Conservation (phyloP, 306 rosid species). For the Pyrus communis region DNA sequence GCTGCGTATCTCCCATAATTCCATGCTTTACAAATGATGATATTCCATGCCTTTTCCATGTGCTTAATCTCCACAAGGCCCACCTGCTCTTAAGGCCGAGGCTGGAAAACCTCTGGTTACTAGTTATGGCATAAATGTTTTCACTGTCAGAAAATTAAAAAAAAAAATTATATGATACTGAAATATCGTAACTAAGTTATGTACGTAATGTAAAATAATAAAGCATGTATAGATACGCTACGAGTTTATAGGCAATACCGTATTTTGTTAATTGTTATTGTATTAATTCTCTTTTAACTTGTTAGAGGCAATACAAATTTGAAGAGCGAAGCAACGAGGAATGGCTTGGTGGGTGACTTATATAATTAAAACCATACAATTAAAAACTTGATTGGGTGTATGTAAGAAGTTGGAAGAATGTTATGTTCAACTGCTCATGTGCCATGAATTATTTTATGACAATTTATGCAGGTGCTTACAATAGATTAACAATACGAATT, state of each 20-base stretch:
- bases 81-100: conserved; percentile 14
- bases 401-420: not conserved
- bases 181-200: not conserved
- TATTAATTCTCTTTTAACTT: too few relatives aligned
- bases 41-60: conserved; percentile 20
- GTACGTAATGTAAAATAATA: too few relatives aligned
- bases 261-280: too few relatives aligned
- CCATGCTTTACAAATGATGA: conserved; percentile 32
- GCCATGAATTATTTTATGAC: not conserved
- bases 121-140: not conserved
- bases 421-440: not conserved
- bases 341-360: not conserved
- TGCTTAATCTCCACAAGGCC: conserved; percentile 28
- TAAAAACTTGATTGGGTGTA: not conserved
- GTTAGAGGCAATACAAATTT: too few relatives aligned
- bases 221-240: too few relatives aligned
- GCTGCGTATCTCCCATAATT: conserved; percentile 29
- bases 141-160: too few relatives aligned
- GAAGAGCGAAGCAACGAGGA: not conserved
- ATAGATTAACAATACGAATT: not conserved
- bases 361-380: not conserved
- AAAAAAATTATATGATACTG: not conserved
- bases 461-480: not conserved
- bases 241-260: not conserved
- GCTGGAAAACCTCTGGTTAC: not conserved